These are phyloP conservation scores for Auxenochlorella protothecoides DNA, from an alignment of 139 green algal species.

Conservation along the genomic window DNA sequence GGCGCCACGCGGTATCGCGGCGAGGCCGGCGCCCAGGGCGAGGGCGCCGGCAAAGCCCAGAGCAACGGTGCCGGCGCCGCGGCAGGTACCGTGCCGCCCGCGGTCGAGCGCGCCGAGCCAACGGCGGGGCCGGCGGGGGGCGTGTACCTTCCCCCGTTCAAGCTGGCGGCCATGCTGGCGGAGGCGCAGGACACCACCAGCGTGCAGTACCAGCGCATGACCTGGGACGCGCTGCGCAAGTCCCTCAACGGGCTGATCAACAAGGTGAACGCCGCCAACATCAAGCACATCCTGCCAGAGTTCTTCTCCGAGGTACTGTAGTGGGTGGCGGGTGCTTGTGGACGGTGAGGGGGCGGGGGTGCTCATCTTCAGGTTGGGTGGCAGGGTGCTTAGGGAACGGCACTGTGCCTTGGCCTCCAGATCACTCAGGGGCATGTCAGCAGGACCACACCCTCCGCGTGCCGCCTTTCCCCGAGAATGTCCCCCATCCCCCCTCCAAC, in stretches of 20 bases:
- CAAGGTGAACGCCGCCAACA: conserved; percentile 90
- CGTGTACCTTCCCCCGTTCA: conserved; percentile 96
- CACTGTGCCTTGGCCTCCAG: not conserved
- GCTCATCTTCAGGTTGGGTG: not conserved
- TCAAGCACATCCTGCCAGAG: conserved; percentile 90
- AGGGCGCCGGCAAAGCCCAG: not conserved
- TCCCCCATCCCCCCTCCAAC: no score
- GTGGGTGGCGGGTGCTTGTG: not conserved
- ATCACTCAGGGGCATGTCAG: not conserved
- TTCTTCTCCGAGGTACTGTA: conserved; percentile 73
- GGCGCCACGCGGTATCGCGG: not conserved
- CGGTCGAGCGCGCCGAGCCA: conserved; percentile 2
- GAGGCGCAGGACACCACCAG: conserved; percentile 25
- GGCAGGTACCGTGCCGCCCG: not conserved
- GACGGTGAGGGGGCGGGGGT: not conserved
- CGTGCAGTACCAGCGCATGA: conserved; percentile 66
- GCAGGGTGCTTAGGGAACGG: not conserved
- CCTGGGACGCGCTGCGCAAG: conserved; percentile 87
- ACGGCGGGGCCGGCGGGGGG: conserved; percentile 62
- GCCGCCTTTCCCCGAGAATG: no score
- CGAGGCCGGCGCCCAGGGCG: not conserved
- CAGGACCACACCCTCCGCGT: no score
- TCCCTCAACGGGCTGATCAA: conserved; percentile 97
- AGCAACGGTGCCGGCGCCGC: not conserved
- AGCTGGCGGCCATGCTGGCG: conserved; percentile 85